These are phyloP conservation scores for Dothideomycetidae sp. DNA, from an alignment of 2,329 filamentous ascomycete species.

Conservation along the genomic window DNA sequence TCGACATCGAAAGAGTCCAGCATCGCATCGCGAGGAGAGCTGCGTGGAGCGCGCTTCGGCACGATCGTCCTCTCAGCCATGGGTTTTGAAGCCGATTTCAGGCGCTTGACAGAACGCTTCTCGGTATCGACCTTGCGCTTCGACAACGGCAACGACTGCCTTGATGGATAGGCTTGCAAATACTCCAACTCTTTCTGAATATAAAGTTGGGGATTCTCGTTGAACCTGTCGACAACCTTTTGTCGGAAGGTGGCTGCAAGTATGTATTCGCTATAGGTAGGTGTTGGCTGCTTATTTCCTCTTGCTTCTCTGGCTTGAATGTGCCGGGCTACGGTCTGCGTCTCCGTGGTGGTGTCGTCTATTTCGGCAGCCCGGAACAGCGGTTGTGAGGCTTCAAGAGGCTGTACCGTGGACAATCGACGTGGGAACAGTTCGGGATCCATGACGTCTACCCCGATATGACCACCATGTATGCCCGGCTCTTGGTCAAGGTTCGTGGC, in stretches of 20 bases:
- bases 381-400: constrained; percentile 4
- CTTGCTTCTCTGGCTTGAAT: constrained; percentile 1
- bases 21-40: constrained; percentile 7
- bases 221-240: constrained; percentile 8
- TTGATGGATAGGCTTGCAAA: constrained; percentile 3
- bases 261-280: constrained; percentile 10
- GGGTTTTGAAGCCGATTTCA: constrained; percentile 3
- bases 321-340: constrained; percentile 1
- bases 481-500: constrained; percentile 7
- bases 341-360: neutral
- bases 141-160: neutral
- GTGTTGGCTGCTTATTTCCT: constrained; percentile 4
- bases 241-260: constrained; percentile 5
- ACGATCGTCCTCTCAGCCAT: constrained; percentile 3
- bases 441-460: neutral
- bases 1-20: constrained; percentile 8
- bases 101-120: constrained; percentile 3
- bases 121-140: constrained; percentile 6
- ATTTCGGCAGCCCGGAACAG: constrained; percentile 5
- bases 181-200: constrained; percentile 8
- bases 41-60: constrained; percentile 8
- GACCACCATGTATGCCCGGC: constrained; percentile 1
- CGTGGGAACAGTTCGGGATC: constrained; percentile 7
- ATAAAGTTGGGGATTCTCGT: constrained; percentile 8
- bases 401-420: constrained; percentile 4